Base-by-base conservation (phyloP, 768 basidiomycete genomes). In the Kwoniella pini region DNA sequence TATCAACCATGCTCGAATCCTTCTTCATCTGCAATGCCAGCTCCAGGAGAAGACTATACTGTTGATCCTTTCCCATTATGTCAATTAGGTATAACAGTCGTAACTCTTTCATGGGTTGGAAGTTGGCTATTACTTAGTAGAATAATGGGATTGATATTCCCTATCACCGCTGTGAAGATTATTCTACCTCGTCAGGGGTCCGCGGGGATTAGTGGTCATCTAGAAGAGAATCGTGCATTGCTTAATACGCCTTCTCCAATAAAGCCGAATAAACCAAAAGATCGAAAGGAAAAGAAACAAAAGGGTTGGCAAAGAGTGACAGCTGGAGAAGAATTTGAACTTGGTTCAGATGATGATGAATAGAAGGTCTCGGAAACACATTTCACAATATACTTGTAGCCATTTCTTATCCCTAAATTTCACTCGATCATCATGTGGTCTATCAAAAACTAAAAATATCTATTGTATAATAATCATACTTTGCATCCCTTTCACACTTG, bases 321-420 rank as follows among this genome's bases (percentile, higher is more conserved):
- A 9, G 73, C 73, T 56, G 70, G 70, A 1, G 70, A 70, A 45
- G 73, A 67, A 26, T 75, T 72, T 50, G 73, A 75, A 40, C 50
- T 75, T 48, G 71, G 70, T 12, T 45, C 30, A 1, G 63, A 55
- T 19, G 70, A 66, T 21, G 70, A 66, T 13, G 70, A 71, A 19
- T 42, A n/a, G n/a, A n/a, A n/a, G n/a, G n/a, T n/a, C n/a, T n/a
- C n/a, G n/a, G n/a, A n/a, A n/a, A n/a, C n/a, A n/a, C n/a, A n/a
- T n/a, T n/a, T n/a, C n/a, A n/a, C n/a, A n/a, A n/a, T n/a, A n/a
- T n/a, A n/a, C n/a, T n/a, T n/a, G n/a, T n/a, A n/a, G n/a, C n/a
- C n/a, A n/a, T n/a, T n/a, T n/a, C n/a, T n/a, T n/a, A n/a, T n/a
- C n/a, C n/a, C n/a, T n/a, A n/a, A n/a, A n/a, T n/a, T n/a, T n/a